Percentiles rank a stretch among this genome's conserved stretches.
Conservation (phyloP, 306 rosid genomes). For the Quercus wislizeni region DNA sequence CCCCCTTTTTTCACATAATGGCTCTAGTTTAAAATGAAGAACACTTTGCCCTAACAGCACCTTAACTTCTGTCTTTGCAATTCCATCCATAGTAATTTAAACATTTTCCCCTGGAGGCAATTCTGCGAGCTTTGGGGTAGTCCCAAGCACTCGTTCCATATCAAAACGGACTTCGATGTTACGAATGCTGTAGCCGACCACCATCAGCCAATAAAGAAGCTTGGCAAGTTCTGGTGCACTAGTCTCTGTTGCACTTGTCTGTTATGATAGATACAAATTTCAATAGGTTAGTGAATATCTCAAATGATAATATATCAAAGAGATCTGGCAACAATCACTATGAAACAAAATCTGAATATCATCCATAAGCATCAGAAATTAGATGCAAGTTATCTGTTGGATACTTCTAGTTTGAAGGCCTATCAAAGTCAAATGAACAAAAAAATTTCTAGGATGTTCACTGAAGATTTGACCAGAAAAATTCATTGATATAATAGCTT, state of each 20-base stretch:
- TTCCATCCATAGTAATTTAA: slow-evolving; percentile 18
- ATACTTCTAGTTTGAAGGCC: background rate
- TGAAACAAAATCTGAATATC: background rate
- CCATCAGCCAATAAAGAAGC: slow-evolving; percentile 93
- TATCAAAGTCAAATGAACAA: background rate
- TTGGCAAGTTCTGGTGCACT: slow-evolving; percentile 85
- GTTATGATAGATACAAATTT: slow-evolving; percentile 11
- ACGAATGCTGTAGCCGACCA: slow-evolving; percentile 92
- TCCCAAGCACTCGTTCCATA: slow-evolving; percentile 94
- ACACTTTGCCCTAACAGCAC: slow-evolving; percentile 11
- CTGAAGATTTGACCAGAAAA: background rate
- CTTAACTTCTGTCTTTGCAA: background rate
- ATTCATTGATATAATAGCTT: background rate
- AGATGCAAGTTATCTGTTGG: background rate
- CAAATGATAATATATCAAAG: background rate
- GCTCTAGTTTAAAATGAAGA: slow-evolving; percentile 6
- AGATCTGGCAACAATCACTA: background rate
- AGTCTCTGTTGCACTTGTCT: slow-evolving; percentile 77
- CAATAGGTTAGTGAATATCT: slow-evolving; percentile 7
- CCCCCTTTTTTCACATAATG: background rate
- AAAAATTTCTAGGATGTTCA: background rate
- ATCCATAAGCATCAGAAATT: background rate
- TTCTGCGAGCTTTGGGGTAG: slow-evolving; percentile 80
- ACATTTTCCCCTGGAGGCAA: slow-evolving; percentile 87
- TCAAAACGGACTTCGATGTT: slow-evolving; percentile 93